Evolutionary conservation across 73 alveolate species (phyloP).

Genomic region (Tetrahymena elliotti): DNA sequence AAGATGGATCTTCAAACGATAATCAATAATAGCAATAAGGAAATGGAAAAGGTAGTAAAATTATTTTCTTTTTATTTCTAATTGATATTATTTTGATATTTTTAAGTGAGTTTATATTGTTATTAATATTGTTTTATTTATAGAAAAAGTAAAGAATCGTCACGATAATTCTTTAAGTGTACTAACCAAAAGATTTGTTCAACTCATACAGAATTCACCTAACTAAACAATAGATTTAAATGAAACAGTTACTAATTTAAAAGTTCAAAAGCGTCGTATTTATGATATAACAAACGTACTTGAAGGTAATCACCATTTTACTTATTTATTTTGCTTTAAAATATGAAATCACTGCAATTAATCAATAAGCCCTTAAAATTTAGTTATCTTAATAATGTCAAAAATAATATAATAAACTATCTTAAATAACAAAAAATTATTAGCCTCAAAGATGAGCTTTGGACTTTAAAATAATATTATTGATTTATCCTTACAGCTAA

Average conservation of each 20-base stretch:
- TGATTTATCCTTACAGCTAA: no score
- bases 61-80: not conserved
- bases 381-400: no score
- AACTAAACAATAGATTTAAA: slow-evolving; percentile 48
- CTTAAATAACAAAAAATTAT: no score
- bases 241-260: slow-evolving; percentile 36
- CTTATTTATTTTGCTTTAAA: not conserved
- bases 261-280: slow-evolving; percentile 49
- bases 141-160: not conserved
- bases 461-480: no score
- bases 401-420: no score
- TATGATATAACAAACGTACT: slow-evolving; percentile 56
- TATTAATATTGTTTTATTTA: not conserved
- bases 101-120: not conserved
- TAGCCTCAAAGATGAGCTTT: no score
- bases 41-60: not conserved
- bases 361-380: not conserved
- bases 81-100: not conserved
- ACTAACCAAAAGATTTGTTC: slow-evolving; percentile 51
- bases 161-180: slow-evolving; percentile 56
- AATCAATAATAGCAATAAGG: not conserved
- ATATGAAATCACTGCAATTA: not conserved
- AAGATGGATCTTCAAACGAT: not conserved
- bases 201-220: slow-evolving; percentile 34
- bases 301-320: slow-evolving; percentile 33